Base-by-base conservation (phyloP, 225 moss, liverwort and hornwort genomes). In the Marchantia paleacea region DNA sequence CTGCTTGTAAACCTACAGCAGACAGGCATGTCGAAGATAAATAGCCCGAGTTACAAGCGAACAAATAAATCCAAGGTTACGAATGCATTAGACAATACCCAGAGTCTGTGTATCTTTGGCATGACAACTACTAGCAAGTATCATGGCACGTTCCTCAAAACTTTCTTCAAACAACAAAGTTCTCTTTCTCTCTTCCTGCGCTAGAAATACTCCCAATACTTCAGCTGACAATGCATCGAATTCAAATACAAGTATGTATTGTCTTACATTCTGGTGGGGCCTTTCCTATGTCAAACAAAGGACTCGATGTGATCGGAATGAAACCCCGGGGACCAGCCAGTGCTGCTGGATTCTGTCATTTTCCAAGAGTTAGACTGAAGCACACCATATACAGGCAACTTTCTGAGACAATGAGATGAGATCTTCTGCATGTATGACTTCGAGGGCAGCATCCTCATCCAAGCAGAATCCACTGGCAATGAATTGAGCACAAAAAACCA, bases 301-400 rank as follows among this genome's bases (percentile, higher is more conserved):
- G 85, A 81, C 94, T 92, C 66, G 85, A 82, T 52, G 91, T 52
- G 65, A 95, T 78, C 62, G 95, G 87, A 14, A 94, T 80, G 73
- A 90, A 94, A 49, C 99, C 95, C 85, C 91, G 91, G 55, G 99
- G 94, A 51, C 95, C 99, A 82, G 91, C 82, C 80, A 95, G 81
- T 47, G 89, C 87, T 53, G 93, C 92, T 82, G 99, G 95, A 89
- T 92, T 88, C 97, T 99, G 92, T 85, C 84, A 81, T 77, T 7
- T 6, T 24, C 13, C 52, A 53, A 73, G 52, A 4, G 55, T 69
- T 12, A 30, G 24, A 39, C 8, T 75, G 12, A 13, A 75, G 28
- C 19, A 16, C 0, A 52, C 52, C 0, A 55, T 14, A 72, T 39
- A 39, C 2, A 39, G 39, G 39, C 39, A 39, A 39, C 39, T 39